phyloP scores from a whole-genome alignment of 2,329 filamentous ascomycete genomes.

The Aspergillus oerlinghausenensis region DNA sequence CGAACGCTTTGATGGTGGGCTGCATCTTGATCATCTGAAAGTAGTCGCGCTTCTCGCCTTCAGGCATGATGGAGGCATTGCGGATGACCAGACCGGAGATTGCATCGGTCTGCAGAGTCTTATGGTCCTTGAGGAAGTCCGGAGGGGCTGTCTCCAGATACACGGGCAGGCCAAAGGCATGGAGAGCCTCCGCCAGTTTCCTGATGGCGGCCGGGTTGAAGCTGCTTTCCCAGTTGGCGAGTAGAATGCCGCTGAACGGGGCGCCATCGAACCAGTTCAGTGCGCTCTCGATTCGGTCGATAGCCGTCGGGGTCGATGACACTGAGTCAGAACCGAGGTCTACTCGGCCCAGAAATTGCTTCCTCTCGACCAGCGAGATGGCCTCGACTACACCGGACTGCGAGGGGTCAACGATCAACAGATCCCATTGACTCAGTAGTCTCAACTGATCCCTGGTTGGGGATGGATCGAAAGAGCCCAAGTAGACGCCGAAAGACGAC shows the following conservation, averaged over 20 bases:
- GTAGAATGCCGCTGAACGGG: conserved; percentile 37
- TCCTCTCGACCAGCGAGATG: conserved; percentile 19
- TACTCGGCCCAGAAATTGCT: conserved; percentile 30
- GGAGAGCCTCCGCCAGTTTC: conserved; percentile 30
- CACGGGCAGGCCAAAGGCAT: conserved; percentile 34
- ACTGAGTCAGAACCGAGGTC: conserved; percentile 23
- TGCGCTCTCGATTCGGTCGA: conserved; percentile 27
- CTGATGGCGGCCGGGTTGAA: conserved; percentile 27
- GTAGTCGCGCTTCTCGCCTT: conserved; percentile 42
- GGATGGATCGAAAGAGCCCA: conserved; percentile 35
- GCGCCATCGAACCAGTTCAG: conserved; percentile 24
- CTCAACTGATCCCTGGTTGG: conserved; percentile 27
- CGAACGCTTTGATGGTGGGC: conserved; percentile 42
- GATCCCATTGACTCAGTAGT: conserved; percentile 41
- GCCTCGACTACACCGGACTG: conserved; percentile 33
- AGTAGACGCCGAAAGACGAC: conserved; percentile 40
- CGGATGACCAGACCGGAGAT: conserved; percentile 38
- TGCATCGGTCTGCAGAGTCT: conserved; percentile 29
- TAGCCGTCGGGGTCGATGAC: conserved; percentile 19
- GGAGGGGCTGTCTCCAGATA: conserved; percentile 42
- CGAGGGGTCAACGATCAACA: conserved; percentile 43
- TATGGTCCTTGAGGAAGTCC: conserved; percentile 35
- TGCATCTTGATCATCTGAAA: conserved; percentile 41
- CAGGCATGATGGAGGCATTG: conserved; percentile 39
- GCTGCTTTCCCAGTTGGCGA: conserved; percentile 39